Evolutionary conservation across 1,284 basidiomycete genomes (phyloP), one percentile per base, ranked within the genome.

Genomic region (Microbotryum lychnidis-dioicae): DNA sequence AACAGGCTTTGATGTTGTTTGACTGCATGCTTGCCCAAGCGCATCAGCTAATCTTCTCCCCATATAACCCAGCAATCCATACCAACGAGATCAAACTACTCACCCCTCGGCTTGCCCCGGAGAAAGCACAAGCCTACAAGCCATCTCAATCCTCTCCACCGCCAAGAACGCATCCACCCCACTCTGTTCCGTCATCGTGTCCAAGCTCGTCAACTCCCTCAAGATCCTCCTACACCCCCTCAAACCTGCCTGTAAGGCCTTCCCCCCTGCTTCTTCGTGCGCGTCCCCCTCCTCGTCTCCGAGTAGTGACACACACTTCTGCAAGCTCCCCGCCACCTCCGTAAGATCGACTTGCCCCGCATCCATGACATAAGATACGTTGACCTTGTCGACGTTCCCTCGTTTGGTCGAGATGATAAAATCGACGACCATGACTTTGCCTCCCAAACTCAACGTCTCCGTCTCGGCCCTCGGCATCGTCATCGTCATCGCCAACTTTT

Each of bases 371-470:
- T 67, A 67, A 21, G 63, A 59, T 23, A 67, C 58, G 31, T 67
- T 67, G 31, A 62, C 49, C 9, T 45, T 50, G 18, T 57, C 48
- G 31, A 65, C 52, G n/a, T n/a, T 16, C 18, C 47, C 46, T 20
- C 14, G 7, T 0, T 37, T 49, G 14, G 33, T 21, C 18, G n/a
- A 16, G 6, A 67, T 55, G 23, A 62, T 45, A 31, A 63, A 27
- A 50, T 69, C 67, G 37, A 66, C 54, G 31, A 64, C 64, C 67
- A 68, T 64, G 59, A 62, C 58, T n/a, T 66, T 62, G 14, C 65
- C 64, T 0, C 65, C 65, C 31, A 65, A 33, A 49, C 55, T 59
- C 18, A 67, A 50, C 10, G 65, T 62, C n/a, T 29, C 55, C 29
- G 50, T 9, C 47, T 23, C 31, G 16, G 12, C 9, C 37, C 5